A percentile compares a stretch with the other conserved stretches of the same genome.
These are phyloP conservation scores for Vigna angularis DNA, from an alignment of 306 rosid species.

Conservation along the genomic window DNA sequence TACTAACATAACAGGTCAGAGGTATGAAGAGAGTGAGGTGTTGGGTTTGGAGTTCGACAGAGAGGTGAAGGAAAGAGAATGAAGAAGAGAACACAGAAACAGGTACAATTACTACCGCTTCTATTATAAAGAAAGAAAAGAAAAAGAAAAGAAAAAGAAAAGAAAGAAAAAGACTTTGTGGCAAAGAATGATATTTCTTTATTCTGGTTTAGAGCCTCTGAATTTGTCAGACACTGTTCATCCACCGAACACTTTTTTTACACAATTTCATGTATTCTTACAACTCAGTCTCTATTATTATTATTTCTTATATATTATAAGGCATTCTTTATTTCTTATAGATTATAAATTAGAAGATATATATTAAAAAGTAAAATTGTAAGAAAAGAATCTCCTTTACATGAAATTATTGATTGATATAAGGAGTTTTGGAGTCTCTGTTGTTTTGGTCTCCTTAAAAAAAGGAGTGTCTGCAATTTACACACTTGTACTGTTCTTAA, in stretches of 20 bases:
- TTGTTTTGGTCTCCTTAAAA: background rate
- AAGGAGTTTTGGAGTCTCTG: too few relatives aligned
- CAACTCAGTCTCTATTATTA: too few relatives aligned
- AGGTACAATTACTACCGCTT: background rate
- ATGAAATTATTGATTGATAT: too few relatives aligned
- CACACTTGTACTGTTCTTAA: background rate
- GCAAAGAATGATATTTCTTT: background rate
- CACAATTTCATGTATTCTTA: background rate
- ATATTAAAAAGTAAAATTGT: too few relatives aligned
- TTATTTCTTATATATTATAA: too few relatives aligned
- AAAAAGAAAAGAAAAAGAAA: background rate
- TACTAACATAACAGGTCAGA: background rate
- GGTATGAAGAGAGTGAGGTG: background rate
- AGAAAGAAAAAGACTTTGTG: constrained; percentile 23
- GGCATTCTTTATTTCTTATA: too few relatives aligned
- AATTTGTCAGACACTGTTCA: constrained; percentile 12
- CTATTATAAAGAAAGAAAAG: constrained; percentile 3
- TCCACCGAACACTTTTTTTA: background rate
- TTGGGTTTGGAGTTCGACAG: background rate
- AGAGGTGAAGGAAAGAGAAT: constrained; percentile 11
- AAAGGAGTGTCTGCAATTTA: background rate
- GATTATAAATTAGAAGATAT: too few relatives aligned
- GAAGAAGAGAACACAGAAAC: background rate
- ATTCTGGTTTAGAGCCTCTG: constrained; percentile 3
- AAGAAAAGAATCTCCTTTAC: too few relatives aligned